Conservation (phyloP, 176 grass and related monocot species). For the Oryza nivara region DNA sequence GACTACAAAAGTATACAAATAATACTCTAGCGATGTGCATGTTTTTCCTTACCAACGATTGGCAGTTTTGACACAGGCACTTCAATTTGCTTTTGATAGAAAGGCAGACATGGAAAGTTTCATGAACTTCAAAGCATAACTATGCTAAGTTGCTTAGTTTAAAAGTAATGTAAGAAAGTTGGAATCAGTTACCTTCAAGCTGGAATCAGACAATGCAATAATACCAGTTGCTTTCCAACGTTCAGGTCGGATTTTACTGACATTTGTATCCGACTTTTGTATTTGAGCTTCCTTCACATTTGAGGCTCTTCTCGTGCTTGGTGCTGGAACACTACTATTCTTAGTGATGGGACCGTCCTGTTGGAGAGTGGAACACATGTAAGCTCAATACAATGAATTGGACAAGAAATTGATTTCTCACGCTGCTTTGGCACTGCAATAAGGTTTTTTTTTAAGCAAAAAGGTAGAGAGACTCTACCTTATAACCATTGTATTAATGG, state of each 20-base stretch:
- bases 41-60: not conserved
- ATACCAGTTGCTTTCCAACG: constrained; percentile 82
- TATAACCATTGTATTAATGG: too few relatives aligned
- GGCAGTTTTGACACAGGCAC: not conserved
- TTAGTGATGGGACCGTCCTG: constrained; percentile 88
- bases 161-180: constrained; percentile 28
- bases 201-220: constrained; percentile 65
- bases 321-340: constrained; percentile 35
- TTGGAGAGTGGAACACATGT: constrained; percentile 11
- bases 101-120: not conserved
- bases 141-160: not conserved
- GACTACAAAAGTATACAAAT: constrained; percentile 3
- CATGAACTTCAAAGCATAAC: not conserved
- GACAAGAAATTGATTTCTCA: constrained; percentile 1
- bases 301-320: constrained; percentile 44
- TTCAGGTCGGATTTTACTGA: constrained; percentile 63
- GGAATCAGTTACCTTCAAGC: constrained; percentile 67
- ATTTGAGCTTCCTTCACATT: constrained; percentile 47
- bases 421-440: constrained; percentile 12
- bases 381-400: not conserved
- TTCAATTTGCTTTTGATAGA: not conserved
- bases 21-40: not conserved
- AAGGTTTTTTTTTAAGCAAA: too few relatives aligned
- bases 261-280: constrained; percentile 39
- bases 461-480: too few relatives aligned